Conservation (phyloP, 306 rosid species). For the Gillenia trifoliata region DNA sequence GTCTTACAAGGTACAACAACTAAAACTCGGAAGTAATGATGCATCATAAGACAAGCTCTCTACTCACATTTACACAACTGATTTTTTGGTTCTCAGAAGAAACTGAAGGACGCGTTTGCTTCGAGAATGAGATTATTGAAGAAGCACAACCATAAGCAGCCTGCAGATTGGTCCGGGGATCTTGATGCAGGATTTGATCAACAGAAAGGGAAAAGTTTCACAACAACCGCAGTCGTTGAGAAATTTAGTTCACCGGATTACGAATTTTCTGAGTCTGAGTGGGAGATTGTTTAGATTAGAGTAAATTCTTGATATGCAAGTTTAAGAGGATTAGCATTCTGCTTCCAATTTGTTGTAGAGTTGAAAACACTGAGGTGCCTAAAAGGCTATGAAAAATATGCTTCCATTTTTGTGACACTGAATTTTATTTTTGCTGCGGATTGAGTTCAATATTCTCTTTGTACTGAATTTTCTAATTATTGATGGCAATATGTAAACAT, state of each 20-base stretch:
- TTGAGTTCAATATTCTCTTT: too few relatives aligned
- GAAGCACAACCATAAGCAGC: background rate
- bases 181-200: background rate
- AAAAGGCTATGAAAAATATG: background rate
- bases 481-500: too few relatives aligned
- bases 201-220: background rate
- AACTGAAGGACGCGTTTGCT: slow-evolving; percentile 4
- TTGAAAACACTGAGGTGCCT: background rate
- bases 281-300: slow-evolving; percentile 8
- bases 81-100: background rate
- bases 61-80: background rate
- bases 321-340: background rate
- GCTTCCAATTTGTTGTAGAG: background rate
- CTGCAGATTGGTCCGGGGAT: too few relatives aligned
- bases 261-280: slow-evolving; percentile 5
- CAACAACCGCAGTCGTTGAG: background rate
- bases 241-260: background rate
- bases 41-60: background rate
- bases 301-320: background rate
- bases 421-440: too few relatives aligned
- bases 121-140: background rate
- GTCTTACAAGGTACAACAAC: slow-evolving; percentile 5
- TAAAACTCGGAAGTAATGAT: background rate
- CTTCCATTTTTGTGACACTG: background rate
- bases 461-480: too few relatives aligned